Evolutionary conservation across 345 rosid species (phyloP), one percentile per base, ranked within the genome.

Genomic region (Eutrema japonicum): DNA sequence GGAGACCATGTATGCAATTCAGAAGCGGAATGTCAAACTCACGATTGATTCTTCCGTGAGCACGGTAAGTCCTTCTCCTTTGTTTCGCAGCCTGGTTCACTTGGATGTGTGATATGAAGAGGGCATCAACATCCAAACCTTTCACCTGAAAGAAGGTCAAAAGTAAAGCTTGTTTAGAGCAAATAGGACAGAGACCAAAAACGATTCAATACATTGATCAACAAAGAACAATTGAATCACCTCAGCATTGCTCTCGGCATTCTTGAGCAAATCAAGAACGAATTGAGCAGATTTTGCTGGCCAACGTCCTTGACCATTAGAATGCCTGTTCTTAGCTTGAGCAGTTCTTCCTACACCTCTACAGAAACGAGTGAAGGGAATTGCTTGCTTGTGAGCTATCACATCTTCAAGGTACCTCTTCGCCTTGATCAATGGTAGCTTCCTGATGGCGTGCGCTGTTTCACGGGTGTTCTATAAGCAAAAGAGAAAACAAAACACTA

Each of bases 291-390:
- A 95, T 65, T 95, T 95, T 0, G 80, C 91, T 0, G 99, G 98
- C 98, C 99, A 95, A 16, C 98, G 91, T 58, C 98, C 99, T 70
- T 95, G 98, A 30, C 99, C 99, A 71, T 95, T 95, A 1, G 96
- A 86, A 64, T 92, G 98, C 78, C 98, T 86, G 83, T 87, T 92
- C 83, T 96, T 96, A 29, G 98, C 99, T 82, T 96, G 99, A 53
- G 99, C 99, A 81, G 99, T 96, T n/a, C 98, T 84, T n/a, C 98
- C 99, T 4, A 96, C 97, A 47, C 98, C 99, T 70, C 98, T 37
- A 18, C 98, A 96, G 80, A 86, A 96, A 7, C 97, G 93, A 6
- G 94, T 78, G 88, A 96, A 96, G n/a, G 99, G 99, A n/a, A 96
- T 90, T 9, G 99, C 99, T 78, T 96, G 99, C 77, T 96, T 96